These are phyloP conservation scores for Lactifluus volemus DNA, from an alignment of 768 basidiomycete species.

Conservation along the genomic window DNA sequence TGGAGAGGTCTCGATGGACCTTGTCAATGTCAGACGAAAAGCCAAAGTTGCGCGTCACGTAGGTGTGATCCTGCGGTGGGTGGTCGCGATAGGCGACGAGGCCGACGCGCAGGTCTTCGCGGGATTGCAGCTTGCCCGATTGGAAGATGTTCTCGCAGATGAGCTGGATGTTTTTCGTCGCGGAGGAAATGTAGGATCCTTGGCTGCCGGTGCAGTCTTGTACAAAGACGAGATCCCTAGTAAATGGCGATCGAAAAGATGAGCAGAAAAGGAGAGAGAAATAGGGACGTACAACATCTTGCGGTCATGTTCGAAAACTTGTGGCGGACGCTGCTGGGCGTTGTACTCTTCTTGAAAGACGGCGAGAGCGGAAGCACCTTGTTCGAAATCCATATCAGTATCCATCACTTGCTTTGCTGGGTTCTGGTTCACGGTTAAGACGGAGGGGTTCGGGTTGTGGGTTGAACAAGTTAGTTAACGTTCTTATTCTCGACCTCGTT, in stretches of 20 bases:
- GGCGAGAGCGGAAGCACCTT: slow-evolving; percentile 27
- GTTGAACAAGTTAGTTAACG: slow-evolving; percentile 5
- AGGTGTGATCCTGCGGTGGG: slow-evolving; percentile 95
- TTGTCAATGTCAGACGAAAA: slow-evolving; percentile 88
- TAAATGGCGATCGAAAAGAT: not conserved
- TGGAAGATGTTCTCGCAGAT: slow-evolving; percentile 94
- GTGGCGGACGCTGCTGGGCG: slow-evolving; percentile 25
- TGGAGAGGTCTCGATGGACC: slow-evolving; percentile 76
- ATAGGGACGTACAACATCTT: slow-evolving; percentile 66
- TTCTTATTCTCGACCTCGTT: slow-evolving; percentile 16
- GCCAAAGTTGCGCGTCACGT: slow-evolving; percentile 87
- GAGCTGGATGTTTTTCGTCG: slow-evolving; percentile 92
- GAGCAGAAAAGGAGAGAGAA: not conserved
- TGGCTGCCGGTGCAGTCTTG: slow-evolving; percentile 94
- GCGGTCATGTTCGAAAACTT: slow-evolving; percentile 34
- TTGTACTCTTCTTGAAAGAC: slow-evolving; percentile 29
- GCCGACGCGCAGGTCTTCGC: slow-evolving; percentile 86
- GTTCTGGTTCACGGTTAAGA: not conserved
- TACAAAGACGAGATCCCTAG: slow-evolving; percentile 87
- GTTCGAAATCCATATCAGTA: slow-evolving; percentile 68
- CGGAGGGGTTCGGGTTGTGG: not conserved
- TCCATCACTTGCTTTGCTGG: slow-evolving; percentile 44
- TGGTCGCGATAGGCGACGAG: slow-evolving; percentile 95
- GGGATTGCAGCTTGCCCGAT: slow-evolving; percentile 80
- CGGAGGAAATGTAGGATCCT: slow-evolving; percentile 84